Base-by-base conservation (phyloP, 129 eudicot species). In the Saussurea involucrata region DNA sequence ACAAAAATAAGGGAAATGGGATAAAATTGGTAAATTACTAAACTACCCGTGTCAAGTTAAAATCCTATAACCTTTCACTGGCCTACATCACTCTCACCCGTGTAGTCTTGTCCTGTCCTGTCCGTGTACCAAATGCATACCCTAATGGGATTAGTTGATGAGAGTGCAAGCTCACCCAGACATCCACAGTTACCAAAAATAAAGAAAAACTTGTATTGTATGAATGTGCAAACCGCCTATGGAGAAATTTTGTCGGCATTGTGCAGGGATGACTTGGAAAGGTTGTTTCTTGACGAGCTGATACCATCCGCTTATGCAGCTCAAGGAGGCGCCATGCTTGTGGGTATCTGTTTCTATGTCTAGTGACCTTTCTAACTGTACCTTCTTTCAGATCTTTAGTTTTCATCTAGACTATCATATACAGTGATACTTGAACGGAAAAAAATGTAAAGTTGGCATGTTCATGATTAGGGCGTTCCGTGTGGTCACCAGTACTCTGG, bases 211-310 rank as follows among this genome's bases (percentile, higher is more conserved):
- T 12, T 44, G 57, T 44, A 3, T 44, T n/a, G 53, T 12, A 11
- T 72, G 44, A 57, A 28, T 49, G 24, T 57, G 63, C 12, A 22
- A 58, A 21, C 64, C 24, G 3, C 27, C 25, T 57, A 57, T 18
- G 64, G 64, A 18, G 42, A 28, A 32, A 18, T 0, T 11, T 5
- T 74, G 25, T 55, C 29, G 68, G 40, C 37, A 8, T 10, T 42
- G 34, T 80, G 84, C 69, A 80, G 84, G 84, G 65, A 36, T 81
- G 80, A 81, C 71, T 81, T 81, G 84, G 58, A 74, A 67, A 81
- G 53, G 53, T 27, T 74, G 65, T 11, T 74, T 74, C 60, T 66
- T 74, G 75, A 58, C 17, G 80, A 37, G n/a, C 60, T 72, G 32
- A 71, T 71, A 71, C 63, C 1, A 25, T 22, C 10, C 9, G 31